A percentile compares a stretch with the other conserved stretches of the same genome.
phyloP scores from a whole-genome alignment of 192 early-diverging fungal genomes.

The Entomortierella chlamydospora region DNA sequence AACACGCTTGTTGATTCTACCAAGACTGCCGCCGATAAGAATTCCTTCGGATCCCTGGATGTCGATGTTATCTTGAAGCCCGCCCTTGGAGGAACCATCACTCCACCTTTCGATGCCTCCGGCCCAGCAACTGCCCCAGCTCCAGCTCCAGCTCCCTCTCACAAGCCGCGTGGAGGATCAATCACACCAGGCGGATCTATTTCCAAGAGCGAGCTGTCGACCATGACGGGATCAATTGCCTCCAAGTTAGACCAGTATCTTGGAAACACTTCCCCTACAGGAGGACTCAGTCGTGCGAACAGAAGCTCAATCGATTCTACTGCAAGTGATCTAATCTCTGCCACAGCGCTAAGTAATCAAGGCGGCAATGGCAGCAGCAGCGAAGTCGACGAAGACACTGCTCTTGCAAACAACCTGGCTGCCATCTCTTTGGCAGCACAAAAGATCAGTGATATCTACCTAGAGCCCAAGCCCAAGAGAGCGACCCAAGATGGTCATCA shows the following conservation, averaged over 20 bases:
- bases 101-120: not conserved
- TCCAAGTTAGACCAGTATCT: conserved; percentile 52
- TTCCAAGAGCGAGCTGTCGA: conserved; percentile 47
- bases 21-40: not conserved
- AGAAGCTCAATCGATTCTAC: conserved; percentile 24
- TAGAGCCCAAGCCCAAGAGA: conserved; percentile 49
- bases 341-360: not conserved
- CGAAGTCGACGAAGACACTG: conserved; percentile 32
- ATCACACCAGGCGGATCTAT: conserved; percentile 43
- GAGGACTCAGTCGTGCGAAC: conserved; percentile 10
- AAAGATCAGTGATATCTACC: conserved; percentile 54
- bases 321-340: not conserved
- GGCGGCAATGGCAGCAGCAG: conserved; percentile 12
- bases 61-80: not conserved
- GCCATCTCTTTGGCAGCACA: conserved; percentile 47
- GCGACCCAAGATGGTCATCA: conserved; percentile 27
- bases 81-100: not conserved
- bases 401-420: conserved; percentile 47
- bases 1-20: not conserved
- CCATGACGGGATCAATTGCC: conserved; percentile 47
- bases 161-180: conserved; percentile 27
- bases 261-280: conserved; percentile 9
- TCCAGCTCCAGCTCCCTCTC: not conserved
- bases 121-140: not conserved
- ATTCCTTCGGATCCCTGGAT: conserved; percentile 13